phyloP scores from a whole-genome alignment of 257 asterid species.

The Galeopsis tetrahit region DNA sequence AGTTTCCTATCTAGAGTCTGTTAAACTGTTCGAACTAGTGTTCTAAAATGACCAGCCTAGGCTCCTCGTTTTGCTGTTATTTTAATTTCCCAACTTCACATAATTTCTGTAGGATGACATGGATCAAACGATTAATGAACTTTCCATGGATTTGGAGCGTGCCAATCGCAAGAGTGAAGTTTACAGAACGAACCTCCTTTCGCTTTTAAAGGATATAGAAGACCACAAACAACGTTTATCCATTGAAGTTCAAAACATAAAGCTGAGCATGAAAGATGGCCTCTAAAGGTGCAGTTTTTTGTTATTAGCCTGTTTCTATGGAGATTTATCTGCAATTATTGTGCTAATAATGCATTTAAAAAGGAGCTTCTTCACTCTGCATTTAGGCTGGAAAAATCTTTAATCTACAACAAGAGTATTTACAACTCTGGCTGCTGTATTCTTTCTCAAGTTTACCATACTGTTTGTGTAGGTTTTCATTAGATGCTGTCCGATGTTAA shows the following conservation, averaged over 20 bases:
- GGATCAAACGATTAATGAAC: slow-evolving; percentile 75
- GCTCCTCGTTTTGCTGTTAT: neutral
- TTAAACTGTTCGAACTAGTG: neutral
- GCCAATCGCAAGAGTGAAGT: slow-evolving; percentile 81
- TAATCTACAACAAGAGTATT: neutral
- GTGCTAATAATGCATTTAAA: slow-evolving; percentile 1
- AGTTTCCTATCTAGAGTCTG: slow-evolving; percentile 1
- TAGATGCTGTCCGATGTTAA: slow-evolving; percentile 31
- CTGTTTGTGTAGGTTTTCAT: slow-evolving; percentile 27
- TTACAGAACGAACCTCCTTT: slow-evolving; percentile 72
- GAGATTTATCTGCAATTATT: slow-evolving; percentile 25
- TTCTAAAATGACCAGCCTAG: neutral
- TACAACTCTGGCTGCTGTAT: slow-evolving; percentile 25
- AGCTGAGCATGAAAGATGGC: slow-evolving; percentile 76
- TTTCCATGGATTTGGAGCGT: slow-evolving; percentile 61
- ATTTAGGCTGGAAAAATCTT: slow-evolving; percentile 5
- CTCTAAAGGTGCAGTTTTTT: slow-evolving; percentile 40
- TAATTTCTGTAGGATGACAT: slow-evolving; percentile 68
- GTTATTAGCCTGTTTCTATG: slow-evolving; percentile 25
- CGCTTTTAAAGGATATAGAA: slow-evolving; percentile 88
- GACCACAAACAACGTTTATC: slow-evolving; percentile 84
- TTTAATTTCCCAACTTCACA: slow-evolving; percentile 23
- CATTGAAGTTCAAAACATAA: slow-evolving; percentile 71
- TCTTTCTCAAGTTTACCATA: slow-evolving; percentile 21
- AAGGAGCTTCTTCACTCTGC: slow-evolving; percentile 21